These are phyloP conservation scores for Amanita inopinata DNA, from an alignment of 768 basidiomycete genomes.

Conservation along the genomic window DNA sequence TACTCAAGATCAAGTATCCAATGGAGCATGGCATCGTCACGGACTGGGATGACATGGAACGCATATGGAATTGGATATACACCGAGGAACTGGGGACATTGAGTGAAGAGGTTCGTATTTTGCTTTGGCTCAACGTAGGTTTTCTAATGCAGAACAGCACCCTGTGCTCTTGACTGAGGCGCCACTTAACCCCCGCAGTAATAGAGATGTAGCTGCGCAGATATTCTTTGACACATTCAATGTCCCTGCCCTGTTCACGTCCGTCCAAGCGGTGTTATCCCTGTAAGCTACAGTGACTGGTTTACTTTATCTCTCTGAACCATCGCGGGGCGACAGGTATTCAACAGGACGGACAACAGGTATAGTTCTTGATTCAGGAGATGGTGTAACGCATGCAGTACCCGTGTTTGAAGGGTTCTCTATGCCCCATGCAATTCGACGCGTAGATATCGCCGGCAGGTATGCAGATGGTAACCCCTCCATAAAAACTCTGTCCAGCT, in stretches of 20 bases:
- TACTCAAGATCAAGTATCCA: slow-evolving; percentile 97
- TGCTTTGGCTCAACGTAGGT: slow-evolving; percentile 11
- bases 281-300: slow-evolving; percentile 45
- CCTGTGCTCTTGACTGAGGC: slow-evolving; percentile 97
- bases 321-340: slow-evolving; percentile 46
- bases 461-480: slow-evolving; percentile 21
- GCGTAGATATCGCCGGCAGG: slow-evolving; percentile 96
- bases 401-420: slow-evolving; percentile 99
- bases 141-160: slow-evolving; percentile 49
- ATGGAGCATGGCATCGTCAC: slow-evolving; percentile 99
- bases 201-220: slow-evolving; percentile 94
- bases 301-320: neutral
- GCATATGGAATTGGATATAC: slow-evolving; percentile 98
- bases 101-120: slow-evolving; percentile 78
- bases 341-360: slow-evolving; percentile 97
- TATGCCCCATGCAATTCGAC: slow-evolving; percentile 95
- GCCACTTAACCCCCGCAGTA: slow-evolving; percentile 91
- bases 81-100: slow-evolving; percentile 91
- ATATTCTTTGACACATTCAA: slow-evolving; percentile 99
- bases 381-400: slow-evolving; percentile 97
- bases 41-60: slow-evolving; percentile 99
- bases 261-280: slow-evolving; percentile 94
- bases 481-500: slow-evolving; percentile 9
- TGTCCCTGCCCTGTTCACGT: slow-evolving; percentile 93
- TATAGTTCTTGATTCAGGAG: slow-evolving; percentile 98